These are phyloP conservation scores for Diplodia scrobiculata DNA, from an alignment of 2,329 filamentous ascomycete species.

Conservation along the genomic window DNA sequence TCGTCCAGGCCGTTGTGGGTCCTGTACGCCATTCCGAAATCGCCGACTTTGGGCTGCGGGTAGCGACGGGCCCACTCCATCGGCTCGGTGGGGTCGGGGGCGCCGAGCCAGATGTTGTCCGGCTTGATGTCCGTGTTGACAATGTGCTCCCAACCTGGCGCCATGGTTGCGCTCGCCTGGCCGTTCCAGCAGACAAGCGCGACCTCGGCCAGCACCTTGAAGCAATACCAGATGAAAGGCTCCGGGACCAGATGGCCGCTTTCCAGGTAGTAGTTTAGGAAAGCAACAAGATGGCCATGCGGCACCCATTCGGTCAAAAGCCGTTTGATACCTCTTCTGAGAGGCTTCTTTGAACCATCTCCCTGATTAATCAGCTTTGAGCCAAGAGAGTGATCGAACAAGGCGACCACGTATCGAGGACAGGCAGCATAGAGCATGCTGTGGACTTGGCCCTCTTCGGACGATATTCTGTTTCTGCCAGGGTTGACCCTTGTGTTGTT, in stretches of 20 bases:
- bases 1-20: neutral
- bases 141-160: neutral
- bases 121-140: constrained; percentile 11
- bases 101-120: neutral
- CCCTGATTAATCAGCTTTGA: too few relatives aligned
- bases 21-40: neutral
- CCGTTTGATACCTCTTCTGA: too few relatives aligned
- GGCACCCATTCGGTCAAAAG: neutral
- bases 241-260: neutral
- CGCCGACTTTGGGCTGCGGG: neutral
- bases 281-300: neutral
- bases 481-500: neutral
- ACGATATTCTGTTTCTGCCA: neutral
- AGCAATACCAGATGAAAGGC: constrained; percentile 1
- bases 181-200: constrained; percentile 1
- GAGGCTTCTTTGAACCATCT: too few relatives aligned
- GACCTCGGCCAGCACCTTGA: neutral
- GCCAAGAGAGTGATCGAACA: neutral
- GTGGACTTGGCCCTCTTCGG: neutral
- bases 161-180: neutral
- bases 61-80: neutral
- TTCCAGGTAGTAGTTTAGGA: neutral
- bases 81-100: neutral
- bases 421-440: neutral
- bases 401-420: neutral